Conservation (phyloP, 331 rosid species). For the Acacia concinna region DNA sequence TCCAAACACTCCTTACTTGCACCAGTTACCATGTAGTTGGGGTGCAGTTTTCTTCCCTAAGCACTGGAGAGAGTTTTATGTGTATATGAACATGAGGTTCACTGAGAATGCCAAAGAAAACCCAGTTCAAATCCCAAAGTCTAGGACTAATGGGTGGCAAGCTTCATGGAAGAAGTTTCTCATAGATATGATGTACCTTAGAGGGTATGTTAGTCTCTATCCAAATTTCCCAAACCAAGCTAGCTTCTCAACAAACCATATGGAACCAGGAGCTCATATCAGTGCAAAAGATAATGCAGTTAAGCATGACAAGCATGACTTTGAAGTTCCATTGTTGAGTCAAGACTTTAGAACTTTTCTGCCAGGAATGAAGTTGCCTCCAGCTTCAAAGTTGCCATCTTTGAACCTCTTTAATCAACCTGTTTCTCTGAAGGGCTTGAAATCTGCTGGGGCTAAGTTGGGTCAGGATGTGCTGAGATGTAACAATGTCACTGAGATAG, state of each 20-base stretch:
- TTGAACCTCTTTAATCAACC: conserved; percentile 83
- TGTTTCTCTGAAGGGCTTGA: conserved; percentile 80
- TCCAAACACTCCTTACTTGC: conserved; percentile 92
- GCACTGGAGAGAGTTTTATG: conserved; percentile 98
- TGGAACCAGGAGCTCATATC: conserved; percentile 99
- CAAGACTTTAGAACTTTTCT: conserved; percentile 60
- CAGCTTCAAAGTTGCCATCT: conserved; percentile 77
- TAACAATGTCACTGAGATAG: conserved; percentile 71
- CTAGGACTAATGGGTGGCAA: conserved; percentile 98
- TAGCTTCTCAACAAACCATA: conserved; percentile 94
- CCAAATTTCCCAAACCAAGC: conserved; percentile 95
- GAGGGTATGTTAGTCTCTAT: conserved; percentile 92
- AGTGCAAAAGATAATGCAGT: conserved; percentile 87
- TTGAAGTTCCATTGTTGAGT: conserved; percentile 86
- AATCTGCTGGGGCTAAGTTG: conserved; percentile 88
- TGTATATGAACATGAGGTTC: conserved; percentile 90
- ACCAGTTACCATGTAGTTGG: conserved; percentile 96
- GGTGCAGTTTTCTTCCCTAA: conserved; percentile 98
- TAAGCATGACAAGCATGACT: conserved; percentile 75
- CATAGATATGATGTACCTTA: conserved; percentile 95
- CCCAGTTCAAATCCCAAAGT: conserved; percentile 92
- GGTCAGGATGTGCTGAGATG: conserved; percentile 89
- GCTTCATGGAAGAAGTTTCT: conserved; percentile 99
- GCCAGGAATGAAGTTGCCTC: conserved; percentile 77
- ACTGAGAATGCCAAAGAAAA: conserved; percentile 79